Evolutionary conservation across 2,329 filamentous ascomycete species (phyloP).

Genomic region (Aureobasidium lini): DNA sequence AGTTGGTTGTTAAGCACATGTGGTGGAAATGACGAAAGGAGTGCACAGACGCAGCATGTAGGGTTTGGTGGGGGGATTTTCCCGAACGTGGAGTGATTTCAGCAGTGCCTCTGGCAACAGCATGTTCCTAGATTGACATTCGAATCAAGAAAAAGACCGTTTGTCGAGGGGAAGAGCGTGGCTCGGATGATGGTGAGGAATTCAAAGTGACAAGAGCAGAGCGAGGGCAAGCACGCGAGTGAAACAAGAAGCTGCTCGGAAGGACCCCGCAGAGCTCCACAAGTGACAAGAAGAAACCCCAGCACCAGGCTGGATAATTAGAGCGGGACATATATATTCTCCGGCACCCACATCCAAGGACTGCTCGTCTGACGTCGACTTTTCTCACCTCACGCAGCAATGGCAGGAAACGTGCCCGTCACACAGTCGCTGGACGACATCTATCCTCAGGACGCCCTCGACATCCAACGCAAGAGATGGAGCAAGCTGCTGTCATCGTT

Average conservation of each 20-base stretch:
- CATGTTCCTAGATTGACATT: too few relatives aligned
- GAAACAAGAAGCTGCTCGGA: background rate
- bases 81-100: too few relatives aligned
- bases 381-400: slow-evolving; percentile 5
- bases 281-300: background rate
- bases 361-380: background rate
- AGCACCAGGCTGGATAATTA: slow-evolving; percentile 9
- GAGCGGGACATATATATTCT: slow-evolving; percentile 1
- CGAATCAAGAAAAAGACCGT: too few relatives aligned
- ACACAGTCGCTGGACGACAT: slow-evolving; percentile 70
- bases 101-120: too few relatives aligned
- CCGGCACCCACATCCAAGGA: background rate
- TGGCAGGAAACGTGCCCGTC: slow-evolving; percentile 54
- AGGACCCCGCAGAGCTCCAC: slow-evolving; percentile 5
- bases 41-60: too few relatives aligned
- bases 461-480: slow-evolving; percentile 67
- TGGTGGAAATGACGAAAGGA: too few relatives aligned
- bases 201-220: slow-evolving; percentile 24
- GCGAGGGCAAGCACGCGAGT: slow-evolving; percentile 65
- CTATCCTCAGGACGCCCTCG: slow-evolving; percentile 67
- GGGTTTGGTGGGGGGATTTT: too few relatives aligned
- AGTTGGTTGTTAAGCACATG: too few relatives aligned
- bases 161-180: too few relatives aligned
- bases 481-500: slow-evolving; percentile 65
- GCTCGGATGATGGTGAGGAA: slow-evolving; percentile 62